A percentile compares a stretch with the other conserved stretches of the same genome.
phyloP scores from a whole-genome alignment of 441 rosid genomes.

The Gossypium lobatum region DNA sequence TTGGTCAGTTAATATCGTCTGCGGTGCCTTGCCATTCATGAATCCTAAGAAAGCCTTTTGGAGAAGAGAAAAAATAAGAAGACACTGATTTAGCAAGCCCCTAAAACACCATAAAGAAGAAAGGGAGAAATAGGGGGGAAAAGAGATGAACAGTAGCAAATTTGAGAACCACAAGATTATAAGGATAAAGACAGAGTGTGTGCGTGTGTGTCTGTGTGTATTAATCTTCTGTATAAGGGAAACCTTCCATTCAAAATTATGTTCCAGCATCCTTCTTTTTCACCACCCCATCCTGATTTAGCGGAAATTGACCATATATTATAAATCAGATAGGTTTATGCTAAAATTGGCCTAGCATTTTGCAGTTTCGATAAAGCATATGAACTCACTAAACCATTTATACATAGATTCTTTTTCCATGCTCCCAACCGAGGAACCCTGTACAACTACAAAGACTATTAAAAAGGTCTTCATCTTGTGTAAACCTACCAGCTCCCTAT shows the following conservation, averaged over 20 bases:
- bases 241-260: background rate
- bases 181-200: background rate
- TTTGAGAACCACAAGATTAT: background rate
- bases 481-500: conserved; percentile 9
- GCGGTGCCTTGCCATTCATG: conserved; percentile 93
- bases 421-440: background rate
- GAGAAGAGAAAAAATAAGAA: conserved; percentile 18
- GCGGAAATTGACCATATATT: background rate
- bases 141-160: background rate
- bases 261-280: background rate
- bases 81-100: conserved; percentile 8
- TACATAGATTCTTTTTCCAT: background rate
- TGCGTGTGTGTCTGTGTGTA: background rate
- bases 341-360: background rate
- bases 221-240: background rate
- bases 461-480: background rate
- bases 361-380: background rate
- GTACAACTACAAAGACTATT: background rate
- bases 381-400: background rate
- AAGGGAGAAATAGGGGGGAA: background rate
- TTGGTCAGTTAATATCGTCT: conserved; percentile 86
- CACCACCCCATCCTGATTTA: background rate
- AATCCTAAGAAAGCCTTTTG: conserved; percentile 70
- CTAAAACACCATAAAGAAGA: background rate
- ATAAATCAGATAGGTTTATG: background rate